Percentiles rank a stretch among this genome's conserved stretches.
Conservation (phyloP, 306 rosid genomes). For the Medicago truncatula region MtrunA17r5.0-ANR NC_053049.1:34560001-34560500, state of each 20-base stretch:
- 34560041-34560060: constrained; percentile 69
- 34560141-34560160: constrained; percentile 93
- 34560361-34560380: constrained; percentile 78
- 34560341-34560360: constrained; percentile 62
- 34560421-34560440: too few species aligned
- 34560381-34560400: constrained; percentile 92
- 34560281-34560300: constrained; percentile 74
- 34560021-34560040: constrained; percentile 95
- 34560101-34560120: constrained; percentile 93
- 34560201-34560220: constrained; percentile 78
- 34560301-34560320: constrained; percentile 64
- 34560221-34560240: constrained; percentile 88
- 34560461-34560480: too few species aligned
- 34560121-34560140: constrained; percentile 86
- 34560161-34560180: constrained; percentile 83
- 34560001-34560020: constrained; percentile 85
- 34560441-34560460: too few species aligned
- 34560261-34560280: constrained; percentile 77
- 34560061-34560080: constrained; percentile 94
- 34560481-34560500: too few species aligned
- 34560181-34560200: constrained; percentile 88
- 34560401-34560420: constrained; percentile 63
- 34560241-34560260: constrained; percentile 74
- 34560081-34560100: constrained; percentile 87
- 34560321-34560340: constrained; percentile 91